These are phyloP conservation scores for Colletotrichum simmondsii DNA, from an alignment of 2,329 filamentous ascomycete genomes.

Conservation along the genomic window DNA sequence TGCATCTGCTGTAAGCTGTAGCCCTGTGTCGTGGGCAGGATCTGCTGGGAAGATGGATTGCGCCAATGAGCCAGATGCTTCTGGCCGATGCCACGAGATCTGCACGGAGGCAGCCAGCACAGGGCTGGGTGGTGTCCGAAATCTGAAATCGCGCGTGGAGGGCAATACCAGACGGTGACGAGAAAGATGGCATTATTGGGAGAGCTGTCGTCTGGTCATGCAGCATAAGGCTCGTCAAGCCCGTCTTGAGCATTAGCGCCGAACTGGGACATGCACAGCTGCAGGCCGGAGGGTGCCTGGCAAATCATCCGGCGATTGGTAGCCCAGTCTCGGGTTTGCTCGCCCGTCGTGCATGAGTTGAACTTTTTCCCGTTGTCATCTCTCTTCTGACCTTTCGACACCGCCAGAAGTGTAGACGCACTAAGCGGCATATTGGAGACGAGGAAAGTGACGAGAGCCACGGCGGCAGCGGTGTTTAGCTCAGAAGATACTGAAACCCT, in stretches of 20 bases:
- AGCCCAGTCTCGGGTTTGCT: conserved; percentile 26
- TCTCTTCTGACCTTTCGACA: neutral
- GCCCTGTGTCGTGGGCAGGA: conserved; percentile 1
- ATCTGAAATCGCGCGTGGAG: conserved; percentile 1
- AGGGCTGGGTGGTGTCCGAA: neutral
- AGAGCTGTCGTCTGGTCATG: conserved; percentile 9
- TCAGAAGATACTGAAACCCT: neutral
- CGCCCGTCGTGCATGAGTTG: conserved; percentile 27
- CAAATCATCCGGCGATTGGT: conserved; percentile 23
- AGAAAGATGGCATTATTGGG: conserved; percentile 9
- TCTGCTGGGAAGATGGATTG: conserved; percentile 9
- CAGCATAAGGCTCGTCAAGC: conserved; percentile 24
- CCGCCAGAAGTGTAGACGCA: neutral
- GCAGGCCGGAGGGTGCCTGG: conserved; percentile 27
- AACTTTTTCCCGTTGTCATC: conserved; percentile 1
- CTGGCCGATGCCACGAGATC: conserved; percentile 5
- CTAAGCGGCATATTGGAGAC: neutral
- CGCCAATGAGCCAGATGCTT: conserved; percentile 10
- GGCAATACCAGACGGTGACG: conserved; percentile 1
- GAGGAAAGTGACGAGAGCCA: neutral
- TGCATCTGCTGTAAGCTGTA: conserved; percentile 19
- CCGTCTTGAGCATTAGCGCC: conserved; percentile 21
- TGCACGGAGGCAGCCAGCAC: conserved; percentile 7
- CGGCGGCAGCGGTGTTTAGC: neutral
- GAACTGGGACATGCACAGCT: conserved; percentile 23